These are phyloP conservation scores for Cyanidium caldarium DNA, from an alignment of 23 red algal genomes.

Conservation along the genomic window DNA sequence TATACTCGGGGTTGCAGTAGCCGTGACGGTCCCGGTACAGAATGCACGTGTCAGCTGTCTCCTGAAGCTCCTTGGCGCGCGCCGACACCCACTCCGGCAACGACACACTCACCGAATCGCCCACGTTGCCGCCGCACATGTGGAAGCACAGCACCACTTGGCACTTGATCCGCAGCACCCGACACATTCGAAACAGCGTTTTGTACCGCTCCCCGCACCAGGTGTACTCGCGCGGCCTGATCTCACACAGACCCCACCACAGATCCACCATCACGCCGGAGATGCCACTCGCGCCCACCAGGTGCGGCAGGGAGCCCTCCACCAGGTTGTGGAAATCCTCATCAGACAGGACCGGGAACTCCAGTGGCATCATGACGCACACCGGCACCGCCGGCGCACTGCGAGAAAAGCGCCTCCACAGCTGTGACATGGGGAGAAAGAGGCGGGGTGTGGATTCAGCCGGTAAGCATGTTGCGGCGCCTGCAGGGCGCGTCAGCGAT, in stretches of 20 bases:
- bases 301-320: neutral
- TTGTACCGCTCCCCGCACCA: slow-evolving; percentile 21
- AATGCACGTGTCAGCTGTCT: slow-evolving; percentile 9
- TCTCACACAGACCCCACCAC: slow-evolving; percentile 86
- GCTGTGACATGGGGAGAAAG: too few relatives aligned
- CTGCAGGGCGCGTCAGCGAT: too few relatives aligned
- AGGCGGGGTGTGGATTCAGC: too few relatives aligned
- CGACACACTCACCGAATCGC: slow-evolving; percentile 38
- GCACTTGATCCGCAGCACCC: slow-evolving; percentile 8
- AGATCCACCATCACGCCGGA: slow-evolving; percentile 75
- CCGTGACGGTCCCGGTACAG: slow-evolving; percentile 39
- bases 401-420: too few relatives aligned
- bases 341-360: slow-evolving; percentile 1
- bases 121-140: slow-evolving; percentile 62
- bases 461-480: too few relatives aligned
- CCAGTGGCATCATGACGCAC: slow-evolving; percentile 63
- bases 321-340: neutral
- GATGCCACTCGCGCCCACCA: slow-evolving; percentile 15
- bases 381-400: slow-evolving; percentile 20
- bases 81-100: slow-evolving; percentile 43
- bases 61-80: slow-evolving; percentile 9
- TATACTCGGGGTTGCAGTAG: slow-evolving; percentile 27
- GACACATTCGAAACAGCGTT: slow-evolving; percentile 9
- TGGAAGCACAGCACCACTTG: slow-evolving; percentile 40
- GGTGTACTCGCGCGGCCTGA: slow-evolving; percentile 31